phyloP scores from a whole-genome alignment of 495 filamentous ascomycete species.

The Trichoderma parareesei region DNA sequence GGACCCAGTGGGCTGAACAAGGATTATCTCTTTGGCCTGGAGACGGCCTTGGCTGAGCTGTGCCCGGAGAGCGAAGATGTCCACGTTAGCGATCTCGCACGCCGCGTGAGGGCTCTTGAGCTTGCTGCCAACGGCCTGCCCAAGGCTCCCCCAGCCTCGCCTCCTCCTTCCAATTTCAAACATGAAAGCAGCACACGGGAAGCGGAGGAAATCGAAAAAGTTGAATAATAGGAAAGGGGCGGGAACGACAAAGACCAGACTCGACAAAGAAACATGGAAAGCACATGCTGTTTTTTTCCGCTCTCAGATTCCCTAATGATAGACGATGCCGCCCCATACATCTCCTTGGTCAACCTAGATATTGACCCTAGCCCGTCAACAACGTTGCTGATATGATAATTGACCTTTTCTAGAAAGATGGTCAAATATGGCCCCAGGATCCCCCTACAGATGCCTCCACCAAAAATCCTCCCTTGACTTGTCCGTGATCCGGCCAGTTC shows the following conservation, averaged over 20 bases:
- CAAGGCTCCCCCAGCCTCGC: not conserved
- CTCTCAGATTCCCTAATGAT: slow-evolving; percentile 5
- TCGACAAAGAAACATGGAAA: not conserved
- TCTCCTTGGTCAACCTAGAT: not conserved
- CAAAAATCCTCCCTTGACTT: not conserved
- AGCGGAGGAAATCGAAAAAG: slow-evolving; percentile 52
- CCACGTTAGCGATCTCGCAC: slow-evolving; percentile 62
- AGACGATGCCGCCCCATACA: not conserved
- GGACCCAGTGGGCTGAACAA: slow-evolving; percentile 87
- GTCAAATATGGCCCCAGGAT: not conserved
- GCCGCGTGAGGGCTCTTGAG: slow-evolving; percentile 48
- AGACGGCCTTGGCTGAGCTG: slow-evolving; percentile 65
- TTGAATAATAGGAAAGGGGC: slow-evolving; percentile 17
- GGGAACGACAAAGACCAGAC: not conserved
- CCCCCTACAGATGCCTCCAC: not conserved
- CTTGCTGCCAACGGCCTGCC: slow-evolving; percentile 19
- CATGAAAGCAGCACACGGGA: slow-evolving; percentile 46
- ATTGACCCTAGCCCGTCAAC: slow-evolving; percentile 3
- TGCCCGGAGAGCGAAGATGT: slow-evolving; percentile 73
- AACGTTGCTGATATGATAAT: not conserved
- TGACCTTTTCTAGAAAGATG: not conserved
- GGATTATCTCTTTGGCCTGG: slow-evolving; percentile 82
- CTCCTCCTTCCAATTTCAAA: slow-evolving; percentile 26
- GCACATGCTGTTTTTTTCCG: not conserved
- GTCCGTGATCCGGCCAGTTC: slow-evolving; percentile 7